Base-by-base conservation (phyloP, 768 basidiomycete species). In the Suillus variegatus region DNA sequence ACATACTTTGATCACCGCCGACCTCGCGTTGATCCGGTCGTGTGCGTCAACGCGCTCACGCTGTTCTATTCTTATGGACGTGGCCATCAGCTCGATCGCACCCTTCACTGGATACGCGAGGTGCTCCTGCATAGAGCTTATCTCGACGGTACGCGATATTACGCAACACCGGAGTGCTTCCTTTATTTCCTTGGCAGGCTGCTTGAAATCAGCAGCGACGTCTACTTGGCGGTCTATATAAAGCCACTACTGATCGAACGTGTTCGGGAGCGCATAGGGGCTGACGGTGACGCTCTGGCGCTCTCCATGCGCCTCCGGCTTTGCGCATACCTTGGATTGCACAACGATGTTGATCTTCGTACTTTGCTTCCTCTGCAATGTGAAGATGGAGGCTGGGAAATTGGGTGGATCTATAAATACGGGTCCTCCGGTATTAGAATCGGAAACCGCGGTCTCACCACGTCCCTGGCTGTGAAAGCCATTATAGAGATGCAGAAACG, bases 371-470 rank as follows among this genome's bases (percentile, higher is more conserved):
- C 78, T 6, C 70, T 85, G 65, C 87, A 88, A 67, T 76, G 76
- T 63, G 82, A 82, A 65, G 86, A 88, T 67, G 87, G 87, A 20
- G 82, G 84, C 4, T 88, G 84, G 84, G 81, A 79, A 28, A 77
- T 77, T 10, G 81, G 87, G 1, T 86, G 85, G 84, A 76, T 88
- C 22, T 88, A 85, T 76, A 84, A 81, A 72, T 86, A 83, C 64
- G 84, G 84, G 5, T 77, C 79, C 0, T 79, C 82, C 0, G 82
- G 80, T 0, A 72, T 85, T 58, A 78, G 74, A 60, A 84, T 88
- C 36, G 82, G 84, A 14, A 87, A 87, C 72, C 80, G 83, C 7
- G 86, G 86, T 0, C 74, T 87, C 25, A 82, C 82, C 3, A 87
- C 86, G 28, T 85, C 85, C 1, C 68, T 86, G 32, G 85, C 86